These are phyloP conservation scores for Ramichloridium luteum DNA, from an alignment of 2,329 filamentous ascomycete species.

Conservation along the genomic window DNA sequence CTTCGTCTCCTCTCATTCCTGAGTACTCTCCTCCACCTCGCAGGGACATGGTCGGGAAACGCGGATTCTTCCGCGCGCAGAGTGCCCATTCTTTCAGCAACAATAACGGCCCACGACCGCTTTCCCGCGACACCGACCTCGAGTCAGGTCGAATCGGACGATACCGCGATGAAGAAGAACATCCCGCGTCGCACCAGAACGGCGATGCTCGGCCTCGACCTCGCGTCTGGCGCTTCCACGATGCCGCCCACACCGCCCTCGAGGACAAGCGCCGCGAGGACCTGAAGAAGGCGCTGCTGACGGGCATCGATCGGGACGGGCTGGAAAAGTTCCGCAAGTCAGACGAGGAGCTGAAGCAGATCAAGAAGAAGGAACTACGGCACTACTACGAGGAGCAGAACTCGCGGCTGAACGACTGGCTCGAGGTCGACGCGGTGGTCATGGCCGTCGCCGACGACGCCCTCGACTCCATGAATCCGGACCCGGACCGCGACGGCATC, in stretches of 20 bases:
- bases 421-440: conserved; percentile 47
- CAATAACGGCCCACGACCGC: conserved; percentile 2
- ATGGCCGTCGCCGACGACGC: conserved; percentile 45
- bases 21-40: no score
- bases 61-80: conserved; percentile 14
- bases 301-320: conserved; percentile 34
- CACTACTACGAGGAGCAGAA: conserved; percentile 46
- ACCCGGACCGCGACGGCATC: conserved; percentile 45
- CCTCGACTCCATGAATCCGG: conserved; percentile 48
- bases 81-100: conserved; percentile 1
- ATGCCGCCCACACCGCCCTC: conserved; percentile 36
- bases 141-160: background rate
- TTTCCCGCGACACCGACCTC: conserved; percentile 1
- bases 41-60: conserved; percentile 22
- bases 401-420: conserved; percentile 43
- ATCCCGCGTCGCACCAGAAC: conserved; percentile 5
- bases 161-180: no score
- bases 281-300: conserved; percentile 38
- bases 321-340: conserved; percentile 41
- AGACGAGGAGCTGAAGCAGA: conserved; percentile 41
- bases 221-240: conserved; percentile 32
- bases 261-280: conserved; percentile 33
- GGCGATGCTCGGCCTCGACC: conserved; percentile 16
- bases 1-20: no score
- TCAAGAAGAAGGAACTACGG: conserved; percentile 42